phyloP scores from a whole-genome alignment of 805 yeast genomes.

The Saturnispora gosingensis region DNA sequence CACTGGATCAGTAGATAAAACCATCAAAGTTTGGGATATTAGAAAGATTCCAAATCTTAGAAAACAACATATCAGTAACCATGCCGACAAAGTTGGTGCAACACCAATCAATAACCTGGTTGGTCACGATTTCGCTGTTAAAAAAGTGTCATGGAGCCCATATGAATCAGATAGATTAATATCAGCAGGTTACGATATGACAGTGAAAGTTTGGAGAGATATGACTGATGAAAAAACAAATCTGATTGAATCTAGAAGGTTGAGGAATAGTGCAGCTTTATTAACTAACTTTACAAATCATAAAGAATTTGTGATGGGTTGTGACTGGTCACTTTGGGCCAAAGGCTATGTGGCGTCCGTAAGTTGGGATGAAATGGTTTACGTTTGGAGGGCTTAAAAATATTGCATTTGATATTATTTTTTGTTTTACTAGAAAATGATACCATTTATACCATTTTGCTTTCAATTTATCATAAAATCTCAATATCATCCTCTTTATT shows the following conservation, averaged over 20 bases:
- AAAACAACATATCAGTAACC: neutral
- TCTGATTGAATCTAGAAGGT: conserved; percentile 36
- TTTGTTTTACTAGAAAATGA: neutral
- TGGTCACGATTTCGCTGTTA: conserved; percentile 86
- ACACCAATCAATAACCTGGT: conserved; percentile 66
- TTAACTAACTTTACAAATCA: conserved; percentile 56
- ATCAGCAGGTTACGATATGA: conserved; percentile 87
- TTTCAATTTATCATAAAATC: neutral
- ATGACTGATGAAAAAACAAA: conserved; percentile 49
- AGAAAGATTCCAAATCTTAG: conserved; percentile 42
- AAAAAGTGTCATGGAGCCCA: conserved; percentile 83
- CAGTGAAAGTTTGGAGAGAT: conserved; percentile 79
- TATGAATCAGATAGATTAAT: conserved; percentile 63
- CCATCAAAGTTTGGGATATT: conserved; percentile 79
- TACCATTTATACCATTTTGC: neutral
- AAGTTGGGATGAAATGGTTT: conserved; percentile 95
- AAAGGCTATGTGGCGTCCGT: conserved; percentile 90
- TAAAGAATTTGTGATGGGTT: conserved; percentile 83
- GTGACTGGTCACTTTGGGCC: conserved; percentile 97
- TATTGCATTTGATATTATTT: neutral
- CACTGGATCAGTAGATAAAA: conserved; percentile 86
- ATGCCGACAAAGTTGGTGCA: conserved; percentile 36
- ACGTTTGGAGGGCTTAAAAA: conserved; percentile 65
- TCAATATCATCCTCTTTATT: conserved; percentile 9
- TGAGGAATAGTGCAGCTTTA: conserved; percentile 42